These are phyloP conservation scores for Hygrophorus pudorinus DNA, from an alignment of 768 basidiomycete species.

Conservation along the genomic window DNA sequence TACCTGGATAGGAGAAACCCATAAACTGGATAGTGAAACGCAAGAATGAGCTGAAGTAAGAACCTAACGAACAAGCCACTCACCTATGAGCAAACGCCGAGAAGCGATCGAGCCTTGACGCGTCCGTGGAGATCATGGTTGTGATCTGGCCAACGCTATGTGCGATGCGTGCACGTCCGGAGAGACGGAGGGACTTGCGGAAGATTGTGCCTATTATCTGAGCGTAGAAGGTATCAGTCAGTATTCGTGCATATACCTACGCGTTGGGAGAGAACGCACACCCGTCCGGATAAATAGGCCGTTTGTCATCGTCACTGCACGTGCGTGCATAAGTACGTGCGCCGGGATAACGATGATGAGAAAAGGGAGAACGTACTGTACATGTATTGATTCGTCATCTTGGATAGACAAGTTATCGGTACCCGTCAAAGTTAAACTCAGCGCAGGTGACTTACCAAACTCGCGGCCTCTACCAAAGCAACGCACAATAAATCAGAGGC, in stretches of 20 bases:
- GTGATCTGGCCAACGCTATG: constrained; percentile 41
- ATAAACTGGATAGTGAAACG: constrained; percentile 15
- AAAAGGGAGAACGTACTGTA: constrained; percentile 13
- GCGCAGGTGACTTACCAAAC: constrained; percentile 18
- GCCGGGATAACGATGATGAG: constrained; percentile 1
- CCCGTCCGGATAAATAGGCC: constrained; percentile 27
- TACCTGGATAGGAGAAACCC: constrained; percentile 24
- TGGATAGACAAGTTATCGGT: not conserved
- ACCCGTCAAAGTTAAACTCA: not conserved
- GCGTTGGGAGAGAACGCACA: constrained; percentile 17
- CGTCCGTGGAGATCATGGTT: constrained; percentile 42
- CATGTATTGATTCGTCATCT: constrained; percentile 24
- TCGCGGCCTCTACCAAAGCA: constrained; percentile 19
- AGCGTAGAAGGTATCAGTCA: not conserved
- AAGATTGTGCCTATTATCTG: constrained; percentile 26
- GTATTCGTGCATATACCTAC: not conserved
- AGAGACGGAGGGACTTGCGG: constrained; percentile 44
- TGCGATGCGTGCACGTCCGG: constrained; percentile 31
- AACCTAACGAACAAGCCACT: constrained; percentile 2
- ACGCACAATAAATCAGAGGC: not conserved
- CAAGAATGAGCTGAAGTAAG: no score
- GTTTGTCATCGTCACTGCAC: constrained; percentile 24
- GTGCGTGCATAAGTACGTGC: not conserved
- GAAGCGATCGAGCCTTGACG: constrained; percentile 30
- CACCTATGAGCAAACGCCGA: constrained; percentile 21